Evolutionary conservation across 192 early-diverging fungal genomes (phyloP), one percentile per base, ranked within the genome.

Genomic region (Mortierella antarctica): DNA sequence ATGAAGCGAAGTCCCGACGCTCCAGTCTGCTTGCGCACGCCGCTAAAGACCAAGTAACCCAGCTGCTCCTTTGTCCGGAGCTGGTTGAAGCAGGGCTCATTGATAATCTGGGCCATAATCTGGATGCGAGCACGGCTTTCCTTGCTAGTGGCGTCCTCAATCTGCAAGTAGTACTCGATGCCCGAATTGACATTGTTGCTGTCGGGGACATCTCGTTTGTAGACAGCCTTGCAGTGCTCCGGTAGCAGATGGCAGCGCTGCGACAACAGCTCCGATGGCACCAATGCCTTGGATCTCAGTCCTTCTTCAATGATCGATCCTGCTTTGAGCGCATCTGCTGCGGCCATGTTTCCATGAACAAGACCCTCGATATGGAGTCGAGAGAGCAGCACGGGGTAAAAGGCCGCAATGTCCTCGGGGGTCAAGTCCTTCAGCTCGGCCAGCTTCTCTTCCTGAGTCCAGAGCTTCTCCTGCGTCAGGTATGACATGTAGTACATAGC

Each of bases 21-120:
- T 6, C 95, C 95, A 40, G 93, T 90, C 62, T 87, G 88, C 82
- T 92, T 92, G 58, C 92, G 85, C 21, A 93, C 82, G 10, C 91
- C 90, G 70, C 89, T 91, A 49, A 88, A 91, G 0, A 96, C 94
- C 62, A 93, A 82, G 61, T 96, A 96, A 21, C 94, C 93, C 11
- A 95, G 87, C 71, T 94, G 91, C 75, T 94, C 93, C 78, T 98
- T 96, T 17, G 98, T 99, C 23, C 98, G 88, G 58, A 99, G 84
- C 69, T 96, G 92, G 84, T 98, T 92, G 83, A 98, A 99, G 72
- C 88, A 93, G 42, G 96, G 95, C 77, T 99, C 97, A 55, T 92
- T 86, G 18, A 91, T 83, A 50, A 99, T 94, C 65, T 97, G 94
- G 14, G 90, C 88, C 62, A 96, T 67, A 54, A 99, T 87, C 46